Evolutionary conservation across 208 protist genomes (phyloP), one percentile per base, ranked within the genome.

Genomic region (Trypanosomatidae sp.): DNA sequence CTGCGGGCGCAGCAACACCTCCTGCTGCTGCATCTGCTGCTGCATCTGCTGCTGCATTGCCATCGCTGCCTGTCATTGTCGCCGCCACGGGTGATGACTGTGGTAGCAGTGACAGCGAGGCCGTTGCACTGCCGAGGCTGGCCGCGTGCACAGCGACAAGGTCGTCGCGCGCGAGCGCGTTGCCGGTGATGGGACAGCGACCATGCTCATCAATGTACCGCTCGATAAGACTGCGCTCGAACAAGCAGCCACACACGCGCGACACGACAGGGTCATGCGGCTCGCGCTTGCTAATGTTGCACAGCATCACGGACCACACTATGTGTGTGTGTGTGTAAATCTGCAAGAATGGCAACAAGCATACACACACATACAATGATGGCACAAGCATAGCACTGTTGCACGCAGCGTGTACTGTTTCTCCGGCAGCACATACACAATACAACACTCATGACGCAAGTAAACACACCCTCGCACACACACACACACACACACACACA

Each of bases 201-300:
- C 90, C 65, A 74, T 96, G 38, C 55, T 89, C 71, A 15, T 83
- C 77, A 21, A 99, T 63, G 62, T 98, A 96, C 51, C 87, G 88
- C 58, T 97, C 86, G 33, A 99, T 84, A 13, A 98, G 70, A 13
- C 76, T 58, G 23, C 83, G 66, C 65, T 99, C 97, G 66, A 97
- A 99, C 16, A 99, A 49, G 49, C 88, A 83, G 26, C 97, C 97
- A 16, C 77, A 83, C 24, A 82, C 81, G 13, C 56, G 59, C 7
- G 92, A 96, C 8, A 99, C 77, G 19, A 99, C 97, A n/a, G 97
- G 95, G 43, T 97, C 79, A 33, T 84, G 54, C 13, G 95, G 77
- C 23, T 88, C 58, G 19, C 71, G 51, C 33, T 94, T 81, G 33
- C 60, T 74, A 26, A 96, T 85, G 39, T 68, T 69, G 56, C 87